Evolutionary conservation across 768 basidiomycete species (phyloP).

Genomic region (Leucosporidium creatinivorum): DNA sequence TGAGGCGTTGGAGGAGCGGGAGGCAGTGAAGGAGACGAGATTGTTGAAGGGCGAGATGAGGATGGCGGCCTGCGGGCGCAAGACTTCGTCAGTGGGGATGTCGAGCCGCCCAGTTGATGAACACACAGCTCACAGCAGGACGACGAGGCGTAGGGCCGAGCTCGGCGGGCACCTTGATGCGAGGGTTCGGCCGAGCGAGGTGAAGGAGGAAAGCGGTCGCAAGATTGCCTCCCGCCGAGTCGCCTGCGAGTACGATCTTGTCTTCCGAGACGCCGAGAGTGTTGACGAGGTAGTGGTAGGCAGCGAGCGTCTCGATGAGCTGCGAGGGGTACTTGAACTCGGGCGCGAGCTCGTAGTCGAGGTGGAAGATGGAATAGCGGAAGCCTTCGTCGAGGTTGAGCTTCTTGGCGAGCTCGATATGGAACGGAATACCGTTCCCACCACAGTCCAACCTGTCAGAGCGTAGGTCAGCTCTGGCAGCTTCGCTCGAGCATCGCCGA

Average conservation of each 20-base stretch:
- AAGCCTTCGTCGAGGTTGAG: neutral
- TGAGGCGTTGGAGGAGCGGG: neutral
- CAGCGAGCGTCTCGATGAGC: slow-evolving; percentile 63
- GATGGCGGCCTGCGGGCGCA: slow-evolving; percentile 15
- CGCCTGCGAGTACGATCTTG: slow-evolving; percentile 61
- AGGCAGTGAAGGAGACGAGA: slow-evolving; percentile 7
- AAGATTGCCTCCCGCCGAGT: slow-evolving; percentile 72
- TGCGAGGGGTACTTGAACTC: slow-evolving; percentile 59
- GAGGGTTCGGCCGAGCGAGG: slow-evolving; percentile 29
- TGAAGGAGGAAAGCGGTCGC: slow-evolving; percentile 42
- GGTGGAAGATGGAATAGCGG: slow-evolving; percentile 11
- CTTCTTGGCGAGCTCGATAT: neutral
- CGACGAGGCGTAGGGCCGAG: neutral
- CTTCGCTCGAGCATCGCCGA: neutral
- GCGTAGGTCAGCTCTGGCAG: neutral
- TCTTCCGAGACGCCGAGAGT: slow-evolving; percentile 52
- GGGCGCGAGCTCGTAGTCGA: slow-evolving; percentile 36
- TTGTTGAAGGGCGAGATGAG: slow-evolving; percentile 21
- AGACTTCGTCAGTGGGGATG: too few relatives aligned
- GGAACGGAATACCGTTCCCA: neutral
- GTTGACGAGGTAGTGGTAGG: slow-evolving; percentile 60
- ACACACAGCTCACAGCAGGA: slow-evolving; percentile 14
- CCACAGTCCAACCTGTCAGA: neutral
- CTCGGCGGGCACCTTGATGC: slow-evolving; percentile 8
- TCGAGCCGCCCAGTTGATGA: too few relatives aligned